Conservation (phyloP, 257 asterid species). For the Solanum medicagineum region DNA sequence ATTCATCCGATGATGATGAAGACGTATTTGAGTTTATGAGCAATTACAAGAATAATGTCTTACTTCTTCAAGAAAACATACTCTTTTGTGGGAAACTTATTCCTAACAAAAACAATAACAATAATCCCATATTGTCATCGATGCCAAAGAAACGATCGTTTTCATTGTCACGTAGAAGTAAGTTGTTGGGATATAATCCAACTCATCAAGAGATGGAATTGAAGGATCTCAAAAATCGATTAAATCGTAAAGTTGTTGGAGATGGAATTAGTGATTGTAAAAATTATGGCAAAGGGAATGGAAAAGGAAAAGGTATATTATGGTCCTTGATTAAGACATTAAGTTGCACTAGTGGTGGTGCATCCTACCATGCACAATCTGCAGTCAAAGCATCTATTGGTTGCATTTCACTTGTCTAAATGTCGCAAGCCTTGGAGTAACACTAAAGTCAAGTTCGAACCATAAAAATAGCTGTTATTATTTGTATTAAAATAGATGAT, state of each 20-base stretch:
- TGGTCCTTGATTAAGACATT: conserved; percentile 47
- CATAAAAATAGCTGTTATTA: too few relatives aligned
- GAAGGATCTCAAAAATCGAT: conserved; percentile 48
- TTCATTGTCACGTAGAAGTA: neutral
- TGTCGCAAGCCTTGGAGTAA: rapidly evolving
- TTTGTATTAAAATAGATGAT: too few relatives aligned
- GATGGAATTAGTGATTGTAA: neutral
- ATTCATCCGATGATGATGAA: neutral
- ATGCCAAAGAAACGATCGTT: neutral
- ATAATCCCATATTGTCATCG: neutral
- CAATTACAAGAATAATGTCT: neutral
- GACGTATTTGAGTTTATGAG: conserved; percentile 8
- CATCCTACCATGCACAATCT: conserved; percentile 11
- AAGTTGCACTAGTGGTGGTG: conserved; percentile 34
- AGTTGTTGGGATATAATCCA: conserved; percentile 29
- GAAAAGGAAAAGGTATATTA: conserved; percentile 12
- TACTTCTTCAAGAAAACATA: conserved; percentile 18
- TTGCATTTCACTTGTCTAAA: neutral
- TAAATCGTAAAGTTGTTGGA: conserved; percentile 25
- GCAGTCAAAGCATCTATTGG: conserved; percentile 13
- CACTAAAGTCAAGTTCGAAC: neutral
- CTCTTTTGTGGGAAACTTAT: conserved; percentile 59
- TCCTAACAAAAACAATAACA: conserved; percentile 10
- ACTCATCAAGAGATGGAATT: conserved; percentile 23
- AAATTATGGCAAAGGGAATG: neutral